phyloP scores from a whole-genome alignment of 2,329 filamentous ascomycete genomes.

The Celoporthe dispersa region DNA sequence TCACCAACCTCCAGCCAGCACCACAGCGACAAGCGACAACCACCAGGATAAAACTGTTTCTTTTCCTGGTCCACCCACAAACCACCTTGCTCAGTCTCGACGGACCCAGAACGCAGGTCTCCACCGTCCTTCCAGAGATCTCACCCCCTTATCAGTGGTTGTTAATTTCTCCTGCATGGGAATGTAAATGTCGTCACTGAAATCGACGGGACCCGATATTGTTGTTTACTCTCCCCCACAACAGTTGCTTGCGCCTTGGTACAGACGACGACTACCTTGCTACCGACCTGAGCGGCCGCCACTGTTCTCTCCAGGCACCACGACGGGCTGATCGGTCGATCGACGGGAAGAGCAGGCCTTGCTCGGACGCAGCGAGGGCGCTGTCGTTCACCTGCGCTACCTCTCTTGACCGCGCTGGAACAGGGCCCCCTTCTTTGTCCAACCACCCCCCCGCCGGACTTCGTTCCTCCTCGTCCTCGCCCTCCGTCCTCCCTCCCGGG shows the following conservation, averaged over 20 bases:
- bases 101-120: neutral
- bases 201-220: neutral
- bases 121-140: neutral
- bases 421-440: neutral
- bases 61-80: neutral
- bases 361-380: slow-evolving; percentile 20
- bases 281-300: neutral
- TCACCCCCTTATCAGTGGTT: neutral
- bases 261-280: neutral
- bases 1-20: neutral
- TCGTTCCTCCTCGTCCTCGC: slow-evolving; percentile 29
- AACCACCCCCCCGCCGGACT: no score
- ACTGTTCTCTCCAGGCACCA: neutral
- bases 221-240: slow-evolving; percentile 4
- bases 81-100: neutral
- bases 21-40: neutral
- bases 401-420: neutral
- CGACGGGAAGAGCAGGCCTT: slow-evolving; percentile 13
- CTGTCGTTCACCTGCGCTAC: slow-evolving; percentile 24
- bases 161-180: neutral
- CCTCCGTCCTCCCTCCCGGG: neutral
- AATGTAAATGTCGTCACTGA: slow-evolving; percentile 12
- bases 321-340: neutral
- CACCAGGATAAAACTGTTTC: slow-evolving; percentile 6
- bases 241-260: neutral